Evolutionary conservation across 192 early-diverging fungal species (phyloP), one percentile per base, ranked within the genome.

Genomic region (Lunasporangiospora selenospora): DNA sequence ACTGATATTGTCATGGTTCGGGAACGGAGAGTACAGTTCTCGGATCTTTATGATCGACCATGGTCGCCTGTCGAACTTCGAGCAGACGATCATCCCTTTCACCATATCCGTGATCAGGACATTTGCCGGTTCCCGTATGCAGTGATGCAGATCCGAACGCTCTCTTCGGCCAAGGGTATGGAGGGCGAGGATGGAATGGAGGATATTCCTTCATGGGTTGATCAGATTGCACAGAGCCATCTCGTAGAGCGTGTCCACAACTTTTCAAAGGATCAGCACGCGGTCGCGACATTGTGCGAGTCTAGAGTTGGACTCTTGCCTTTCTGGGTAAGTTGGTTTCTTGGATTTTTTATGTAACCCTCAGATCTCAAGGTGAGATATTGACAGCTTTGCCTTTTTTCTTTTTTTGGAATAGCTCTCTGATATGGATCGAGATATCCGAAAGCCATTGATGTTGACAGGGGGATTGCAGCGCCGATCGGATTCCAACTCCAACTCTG

Each of bases 1-100:
- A 95, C 92, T 0, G 90, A 94, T 61, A 76, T 95, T 51, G 87
- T 89, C 19, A 89, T 94, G 81, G 88, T 95, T 53, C 90, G 90
- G 24, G 93, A 95, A 66, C 80, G 93, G 37, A 80, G 87, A 31
- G 52, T 81, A 52, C 90, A 92, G 83, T 15, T 26, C 1, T 47
- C 45, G 0, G 45, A 47, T 12, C 10, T 47, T 7, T 47, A 47
- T 11, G 29, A 19, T 0, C 26, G 45, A 5, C 45, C 45, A 10
- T 95, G 93, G 93, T 82, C 91, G 30, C 87, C 91, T 38, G 81
- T 71, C 10, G 91, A 95, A 65, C 83, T 85, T 49, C 85, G 84
- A 21, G 85, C 85, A 33, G 83, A 87, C 44, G 29, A 47, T 26
- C 83, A 85, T 42, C 92, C 92, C 8, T 95, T 95, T 62, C 67